Evolutionary conservation across 108 stramenopile species (phyloP).

Genomic region (Cyclotella cryptica): DNA sequence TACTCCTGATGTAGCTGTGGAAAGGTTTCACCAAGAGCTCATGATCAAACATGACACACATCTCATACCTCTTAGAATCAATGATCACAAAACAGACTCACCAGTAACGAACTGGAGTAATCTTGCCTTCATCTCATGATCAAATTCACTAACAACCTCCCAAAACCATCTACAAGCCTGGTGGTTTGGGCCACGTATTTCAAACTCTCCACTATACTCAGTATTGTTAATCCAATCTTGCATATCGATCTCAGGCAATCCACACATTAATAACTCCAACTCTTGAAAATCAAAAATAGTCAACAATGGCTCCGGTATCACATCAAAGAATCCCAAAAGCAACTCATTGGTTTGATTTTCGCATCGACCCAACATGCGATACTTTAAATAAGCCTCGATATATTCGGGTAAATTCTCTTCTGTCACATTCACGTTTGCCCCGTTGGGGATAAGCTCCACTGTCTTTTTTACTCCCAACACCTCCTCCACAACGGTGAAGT

Average conservation of each 20-base stretch:
- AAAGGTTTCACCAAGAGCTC: not conserved
- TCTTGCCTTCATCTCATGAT: constrained; percentile 91
- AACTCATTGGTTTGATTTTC: constrained; percentile 91
- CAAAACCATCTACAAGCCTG: constrained; percentile 94
- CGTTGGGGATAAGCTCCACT: constrained; percentile 86
- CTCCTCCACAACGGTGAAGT: constrained; percentile 92
- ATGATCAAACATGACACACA: not conserved
- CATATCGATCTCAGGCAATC: constrained; percentile 92
- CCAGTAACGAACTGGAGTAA: constrained; percentile 95
- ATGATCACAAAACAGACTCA: not conserved
- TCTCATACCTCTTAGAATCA: not conserved
- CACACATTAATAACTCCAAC: constrained; percentile 97
- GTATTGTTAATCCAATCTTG: constrained; percentile 92
- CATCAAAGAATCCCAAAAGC: constrained; percentile 94
- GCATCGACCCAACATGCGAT: constrained; percentile 86
- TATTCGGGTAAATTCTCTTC: constrained; percentile 95
- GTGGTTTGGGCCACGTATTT: constrained; percentile 65
- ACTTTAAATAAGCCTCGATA: constrained; percentile 89
- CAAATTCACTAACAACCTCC: constrained; percentile 89
- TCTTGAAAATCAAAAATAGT: constrained; percentile 96
- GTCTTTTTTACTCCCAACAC: constrained; percentile 72
- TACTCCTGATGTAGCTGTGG: constrained; percentile 80
- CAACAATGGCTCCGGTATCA: constrained; percentile 93
- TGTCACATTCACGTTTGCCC: constrained; percentile 88
- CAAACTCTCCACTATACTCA: constrained; percentile 90